Conservation (phyloP, 176 grass and related monocot genomes). For the Alopecurus myosuroides region DNA sequence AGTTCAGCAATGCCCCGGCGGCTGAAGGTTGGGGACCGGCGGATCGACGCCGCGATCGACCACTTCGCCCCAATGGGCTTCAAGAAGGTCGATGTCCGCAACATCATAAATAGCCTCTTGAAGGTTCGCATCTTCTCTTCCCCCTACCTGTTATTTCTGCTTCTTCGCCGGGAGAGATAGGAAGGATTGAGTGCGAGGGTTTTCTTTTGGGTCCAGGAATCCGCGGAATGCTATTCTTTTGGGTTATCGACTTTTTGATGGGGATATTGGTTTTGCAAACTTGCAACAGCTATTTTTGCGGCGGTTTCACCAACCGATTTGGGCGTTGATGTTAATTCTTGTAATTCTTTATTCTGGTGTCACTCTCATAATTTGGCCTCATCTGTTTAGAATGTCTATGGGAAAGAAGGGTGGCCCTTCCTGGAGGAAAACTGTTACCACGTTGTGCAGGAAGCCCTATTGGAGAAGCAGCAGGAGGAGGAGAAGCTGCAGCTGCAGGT, state of each 20-base stretch:
- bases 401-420: neutral
- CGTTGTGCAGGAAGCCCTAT: constrained; percentile 13
- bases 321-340: neutral
- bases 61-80: constrained; percentile 2
- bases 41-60: constrained; percentile 12
- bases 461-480: constrained; percentile 3
- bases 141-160: too few species aligned
- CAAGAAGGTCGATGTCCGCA: neutral
- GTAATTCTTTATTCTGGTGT: neutral
- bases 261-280: neutral
- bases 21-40: neutral
- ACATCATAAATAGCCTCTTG: neutral
- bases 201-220: neutral
- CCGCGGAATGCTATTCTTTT: neutral
- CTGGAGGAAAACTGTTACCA: constrained; percentile 7
- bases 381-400: neutral
- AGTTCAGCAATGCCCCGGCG: neutral
- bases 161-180: neutral
- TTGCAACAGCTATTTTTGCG: neutral
- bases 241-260: neutral
- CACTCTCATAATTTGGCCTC: neutral
- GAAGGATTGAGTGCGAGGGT: neutral
- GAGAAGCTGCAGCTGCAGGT: neutral
- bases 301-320: neutral
- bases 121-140: neutral